Evolutionary conservation across 2,329 filamentous ascomycete species (phyloP).

Genomic region (Verticillium albo-atrum): DNA sequence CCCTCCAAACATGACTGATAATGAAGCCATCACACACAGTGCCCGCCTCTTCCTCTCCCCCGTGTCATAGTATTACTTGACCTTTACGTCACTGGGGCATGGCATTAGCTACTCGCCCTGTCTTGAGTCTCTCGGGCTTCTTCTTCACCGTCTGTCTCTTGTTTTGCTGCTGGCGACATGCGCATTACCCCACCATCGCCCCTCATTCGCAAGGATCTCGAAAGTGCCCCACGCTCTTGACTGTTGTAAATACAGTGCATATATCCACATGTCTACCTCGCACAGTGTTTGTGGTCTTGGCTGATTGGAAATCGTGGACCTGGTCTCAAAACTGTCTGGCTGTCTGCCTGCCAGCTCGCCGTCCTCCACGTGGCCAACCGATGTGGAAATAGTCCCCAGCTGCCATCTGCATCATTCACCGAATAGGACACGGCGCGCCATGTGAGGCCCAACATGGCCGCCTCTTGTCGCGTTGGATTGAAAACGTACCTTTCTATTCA

Average conservation of each 20-base stretch:
- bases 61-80: not conserved
- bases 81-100: not conserved
- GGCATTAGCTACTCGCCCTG: not conserved
- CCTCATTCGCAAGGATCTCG: not conserved
- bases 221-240: not conserved
- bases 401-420: no score
- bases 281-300: not conserved
- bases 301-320: not conserved
- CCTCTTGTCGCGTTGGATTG: no score
- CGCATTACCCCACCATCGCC: not conserved
- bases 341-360: not conserved
- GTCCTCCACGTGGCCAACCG: not conserved
- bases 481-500: not conserved
- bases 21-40: not conserved
- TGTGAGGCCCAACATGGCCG: no score
- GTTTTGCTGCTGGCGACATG: not conserved
- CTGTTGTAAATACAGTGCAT: not conserved
- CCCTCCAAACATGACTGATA: constrained; percentile 4
- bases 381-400: no score
- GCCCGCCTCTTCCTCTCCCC: not conserved
- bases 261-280: not conserved
- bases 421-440: no score
- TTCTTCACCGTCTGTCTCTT: not conserved
- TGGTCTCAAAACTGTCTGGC: not conserved
- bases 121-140: not conserved